Evolutionary conservation across 148 eudicot genomes (phyloP), one percentile per base, ranked within the genome.

Genomic region (Chenopodium album): DNA sequence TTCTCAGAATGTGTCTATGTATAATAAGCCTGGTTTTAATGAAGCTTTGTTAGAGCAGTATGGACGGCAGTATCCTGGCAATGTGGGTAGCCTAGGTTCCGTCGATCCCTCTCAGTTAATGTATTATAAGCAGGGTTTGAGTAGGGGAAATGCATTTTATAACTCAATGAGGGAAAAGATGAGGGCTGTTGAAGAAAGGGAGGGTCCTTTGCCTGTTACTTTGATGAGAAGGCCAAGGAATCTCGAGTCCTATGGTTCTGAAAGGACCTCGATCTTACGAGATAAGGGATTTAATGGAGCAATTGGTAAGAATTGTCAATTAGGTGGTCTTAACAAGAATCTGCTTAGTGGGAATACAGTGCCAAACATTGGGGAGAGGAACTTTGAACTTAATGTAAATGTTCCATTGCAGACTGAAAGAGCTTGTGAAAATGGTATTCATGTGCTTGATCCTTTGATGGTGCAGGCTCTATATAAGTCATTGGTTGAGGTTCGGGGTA

Each of bases 401-500:
- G 56, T 48, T 64, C 76, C 77, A 62, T 69, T 79, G 69, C 81
- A 84, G 73, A 56, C 76, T 46, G 85, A 79, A n/a, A 82, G 85
- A 64, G 66, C 54, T 20, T 65, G 23, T 85, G 88, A 74, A 62
- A 79, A 73, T 70, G 86, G 82, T 62, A 71, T 76, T 71, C 79
- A 77, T 60, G 70, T 52, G 71, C 41, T 76, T 73, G 78, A 74
- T 76, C 81, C 87, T 28, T n/a, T 78, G 78, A 1, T 65, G 73
- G 63, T 82, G 68, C 85, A 84, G n/a, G 77, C 78, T 59, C 29
- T 67, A 29, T 82, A 29, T 76, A 75, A 76, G 7, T 85, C 91
- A 26, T 59, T 91, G 85, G 78, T 78, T 2, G 89, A 87, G 62
- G 84, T 85, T 65, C 82, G 68, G 84, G 89, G 89, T 23, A 75